Evolutionary conservation across 2,329 filamentous ascomycete genomes (phyloP), one percentile per base, ranked within the genome.

Genomic region (Xylaria sp.): DNA sequence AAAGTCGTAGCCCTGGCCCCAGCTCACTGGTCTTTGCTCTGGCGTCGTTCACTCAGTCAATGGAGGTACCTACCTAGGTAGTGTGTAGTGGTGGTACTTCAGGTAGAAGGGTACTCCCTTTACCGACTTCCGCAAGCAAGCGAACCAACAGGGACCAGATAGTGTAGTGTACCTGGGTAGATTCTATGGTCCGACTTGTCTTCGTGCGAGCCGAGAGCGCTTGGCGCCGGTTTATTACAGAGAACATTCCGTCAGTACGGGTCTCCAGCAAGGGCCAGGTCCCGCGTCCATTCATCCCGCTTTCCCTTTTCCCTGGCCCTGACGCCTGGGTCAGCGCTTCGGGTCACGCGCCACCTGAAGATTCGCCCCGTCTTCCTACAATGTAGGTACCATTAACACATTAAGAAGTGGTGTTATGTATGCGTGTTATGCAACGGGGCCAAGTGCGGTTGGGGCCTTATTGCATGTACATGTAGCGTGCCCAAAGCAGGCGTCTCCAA

Each of bases 191-290:
- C 42, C 42, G 42, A 44, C 42, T 44, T 22, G 4, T 44, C n/a
- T 20, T 25, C 15, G 27, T 42, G 39, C 64, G 60, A 66, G 64
- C 63, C 64, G 63, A 49, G 64, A 63, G 49, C 47, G 38, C 20
- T 62, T 66, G 59, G 58, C 64, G 64, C 64, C 54, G 49, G 49
- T 63, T 56, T 60, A 66, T 66, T 62, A 62, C 51, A 58, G 36
- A 58, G 36, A 51, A 22, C 61, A 67, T 67, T 61, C 65, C 65
- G 61, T 67, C 65, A 67, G 55, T 55, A 67, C 44, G 60, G 65
- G 53, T 54, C 51, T 45, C 38, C 2, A 33, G 49, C 56, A 64
- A 57, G 51, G 61, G 17, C 33, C 44, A 55, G 36, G 53, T 55
- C 42, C 60, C 50, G 42, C 51, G 22, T 11, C 39, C 20, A 53